Evolutionary conservation across 129 eudicot genomes (phyloP).

Genomic region (Flaveria linearis): DNA sequence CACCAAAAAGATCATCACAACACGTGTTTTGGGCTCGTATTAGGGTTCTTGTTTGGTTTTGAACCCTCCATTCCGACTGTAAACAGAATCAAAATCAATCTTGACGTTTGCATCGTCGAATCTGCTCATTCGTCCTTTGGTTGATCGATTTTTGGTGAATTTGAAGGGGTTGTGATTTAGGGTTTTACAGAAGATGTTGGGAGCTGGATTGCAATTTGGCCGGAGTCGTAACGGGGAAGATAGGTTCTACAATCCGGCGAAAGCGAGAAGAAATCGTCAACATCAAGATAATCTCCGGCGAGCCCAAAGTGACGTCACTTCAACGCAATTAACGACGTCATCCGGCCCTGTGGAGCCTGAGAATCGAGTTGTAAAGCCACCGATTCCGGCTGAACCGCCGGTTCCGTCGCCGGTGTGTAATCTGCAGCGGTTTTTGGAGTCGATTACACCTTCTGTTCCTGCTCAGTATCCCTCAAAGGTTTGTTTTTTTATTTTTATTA

Average conservation of each 20-base stretch:
- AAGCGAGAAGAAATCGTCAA: slow-evolving; percentile 58
- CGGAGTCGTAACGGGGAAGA: slow-evolving; percentile 78
- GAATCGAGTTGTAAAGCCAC: slow-evolving; percentile 28
- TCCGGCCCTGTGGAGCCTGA: slow-evolving; percentile 32
- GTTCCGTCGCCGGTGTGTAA: slow-evolving; percentile 54
- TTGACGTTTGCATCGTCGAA: slow-evolving; percentile 16
- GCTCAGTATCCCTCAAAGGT: slow-evolving; percentile 92
- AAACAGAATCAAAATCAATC: slow-evolving; percentile 4
- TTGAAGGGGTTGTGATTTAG: slow-evolving; percentile 28
- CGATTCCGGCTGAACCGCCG: slow-evolving; percentile 32
- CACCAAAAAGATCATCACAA: slow-evolving; percentile 13
- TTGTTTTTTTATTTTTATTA: slow-evolving; percentile 6
- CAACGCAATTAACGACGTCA: slow-evolving; percentile 37
- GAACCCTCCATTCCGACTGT: slow-evolving; percentile 18
- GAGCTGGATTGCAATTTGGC: slow-evolving; percentile 85
- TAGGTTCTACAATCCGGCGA: slow-evolving; percentile 77
- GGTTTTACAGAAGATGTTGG: slow-evolving; percentile 55
- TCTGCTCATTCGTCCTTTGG: slow-evolving; percentile 8
- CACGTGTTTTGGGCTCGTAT: slow-evolving; percentile 2
- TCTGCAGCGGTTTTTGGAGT: slow-evolving; percentile 71
- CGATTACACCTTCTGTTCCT: slow-evolving; percentile 74
- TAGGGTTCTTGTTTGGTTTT: slow-evolving; percentile 2
- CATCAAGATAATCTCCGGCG: slow-evolving; percentile 53
- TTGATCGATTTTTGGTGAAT: slow-evolving; percentile 9
- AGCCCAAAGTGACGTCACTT: slow-evolving; percentile 59